Conservation (phyloP, 305 asterid species). For the Fraxinus paxiana region DNA sequence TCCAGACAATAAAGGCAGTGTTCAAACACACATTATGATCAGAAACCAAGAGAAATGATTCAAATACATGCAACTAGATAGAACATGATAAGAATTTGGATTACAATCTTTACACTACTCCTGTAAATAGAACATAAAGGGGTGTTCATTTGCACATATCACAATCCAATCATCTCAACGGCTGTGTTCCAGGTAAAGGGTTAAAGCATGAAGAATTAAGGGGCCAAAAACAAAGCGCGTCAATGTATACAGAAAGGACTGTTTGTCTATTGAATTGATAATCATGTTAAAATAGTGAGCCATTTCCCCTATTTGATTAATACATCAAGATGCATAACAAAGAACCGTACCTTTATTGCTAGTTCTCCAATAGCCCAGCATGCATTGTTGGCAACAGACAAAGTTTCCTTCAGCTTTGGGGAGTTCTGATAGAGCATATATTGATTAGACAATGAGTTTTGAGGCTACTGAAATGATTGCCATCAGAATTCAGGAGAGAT, state of each 20-base stretch:
- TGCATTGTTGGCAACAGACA: constrained; percentile 96
- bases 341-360: constrained; percentile 71
- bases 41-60: background rate
- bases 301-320: background rate
- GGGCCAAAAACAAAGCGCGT: background rate
- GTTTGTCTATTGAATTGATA: constrained; percentile 1
- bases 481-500: constrained; percentile 12
- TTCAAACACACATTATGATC: background rate
- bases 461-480: constrained; percentile 10
- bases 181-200: background rate
- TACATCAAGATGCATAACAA: constrained; percentile 6
- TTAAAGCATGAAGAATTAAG: constrained; percentile 12
- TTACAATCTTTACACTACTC: background rate
- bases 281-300: constrained; percentile 10
- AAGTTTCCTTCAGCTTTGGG: constrained; percentile 75
- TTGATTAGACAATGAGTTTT: constrained; percentile 13
- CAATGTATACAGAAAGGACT: constrained; percentile 12
- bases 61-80: background rate
- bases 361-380: constrained; percentile 99
- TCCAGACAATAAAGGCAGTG: background rate
- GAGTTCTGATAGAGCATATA: constrained; percentile 49
- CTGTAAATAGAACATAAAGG: background rate
- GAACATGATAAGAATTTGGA: background rate
- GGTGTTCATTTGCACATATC: background rate
- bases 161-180: background rate